Conservation (phyloP, 2,329 filamentous ascomycete genomes). For the Calonectria fujianensis region DNA sequence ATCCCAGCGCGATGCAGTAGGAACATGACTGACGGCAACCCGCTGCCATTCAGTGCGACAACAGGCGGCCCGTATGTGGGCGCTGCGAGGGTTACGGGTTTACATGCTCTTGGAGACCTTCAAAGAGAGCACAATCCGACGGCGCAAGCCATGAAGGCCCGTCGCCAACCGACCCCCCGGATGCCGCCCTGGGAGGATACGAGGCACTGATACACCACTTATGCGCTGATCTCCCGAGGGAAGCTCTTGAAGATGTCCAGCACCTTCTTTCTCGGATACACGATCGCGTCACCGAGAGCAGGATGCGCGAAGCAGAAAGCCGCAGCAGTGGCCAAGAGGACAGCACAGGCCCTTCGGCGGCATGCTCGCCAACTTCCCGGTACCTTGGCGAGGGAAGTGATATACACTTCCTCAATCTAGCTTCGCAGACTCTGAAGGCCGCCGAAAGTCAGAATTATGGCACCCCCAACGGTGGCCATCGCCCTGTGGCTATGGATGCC, state of each 20-base stretch:
- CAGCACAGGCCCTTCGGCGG: background rate
- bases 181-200: background rate
- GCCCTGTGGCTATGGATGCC: background rate
- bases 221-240: background rate
- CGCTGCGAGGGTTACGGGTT: conserved; percentile 10
- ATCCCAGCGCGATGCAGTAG: background rate
- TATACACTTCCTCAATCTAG: conserved; percentile 2
- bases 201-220: background rate
- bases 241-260: background rate
- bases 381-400: conserved; percentile 11
- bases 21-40: conserved; percentile 4
- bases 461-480: background rate
- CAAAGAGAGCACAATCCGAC: background rate
- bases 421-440: background rate
- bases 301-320: background rate
- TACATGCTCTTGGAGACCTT: background rate
- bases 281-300: background rate
- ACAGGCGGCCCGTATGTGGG: conserved; percentile 7
- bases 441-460: background rate
- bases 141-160: background rate
- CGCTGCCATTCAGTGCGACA: conserved; percentile 13
- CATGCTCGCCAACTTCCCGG: conserved; percentile 1
- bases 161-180: background rate
- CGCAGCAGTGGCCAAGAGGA: background rate
- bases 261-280: conserved; percentile 1